Percentiles rank a stretch among this genome's conserved stretches.
These are phyloP conservation scores for Rhodotorula diobovata DNA, from an alignment of 768 basidiomycete species.

Conservation along the genomic window DNA sequence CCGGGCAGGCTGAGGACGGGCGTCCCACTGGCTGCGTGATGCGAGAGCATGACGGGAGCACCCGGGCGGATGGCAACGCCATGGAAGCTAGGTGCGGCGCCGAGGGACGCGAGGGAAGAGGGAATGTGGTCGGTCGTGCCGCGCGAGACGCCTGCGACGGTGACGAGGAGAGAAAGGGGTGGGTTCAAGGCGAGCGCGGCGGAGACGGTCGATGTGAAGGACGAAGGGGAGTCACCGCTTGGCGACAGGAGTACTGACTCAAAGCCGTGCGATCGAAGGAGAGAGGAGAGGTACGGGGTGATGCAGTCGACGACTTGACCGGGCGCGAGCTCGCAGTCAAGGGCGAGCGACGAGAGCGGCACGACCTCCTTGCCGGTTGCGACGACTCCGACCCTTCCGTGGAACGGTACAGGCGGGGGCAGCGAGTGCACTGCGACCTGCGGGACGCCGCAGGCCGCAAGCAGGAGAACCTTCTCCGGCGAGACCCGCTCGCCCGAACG, in stretches of 20 bases:
- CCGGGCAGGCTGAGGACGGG: constrained; percentile 9
- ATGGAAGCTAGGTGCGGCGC: not conserved
- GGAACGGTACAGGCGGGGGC: not conserved
- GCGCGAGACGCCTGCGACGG: constrained; percentile 16
- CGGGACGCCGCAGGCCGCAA: not conserved
- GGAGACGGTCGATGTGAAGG: not conserved
- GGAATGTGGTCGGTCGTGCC: constrained; percentile 13
- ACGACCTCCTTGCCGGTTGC: constrained; percentile 10
- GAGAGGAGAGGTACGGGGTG: constrained; percentile 1
- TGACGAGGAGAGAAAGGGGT: constrained; percentile 2
- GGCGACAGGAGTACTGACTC: constrained; percentile 1
- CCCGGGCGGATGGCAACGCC: constrained; percentile 9
- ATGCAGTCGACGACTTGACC: constrained; percentile 17
- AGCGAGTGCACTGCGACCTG: not conserved
- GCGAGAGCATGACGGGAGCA: constrained; percentile 5
- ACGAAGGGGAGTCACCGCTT: constrained; percentile 1
- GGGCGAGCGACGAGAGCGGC: not conserved
- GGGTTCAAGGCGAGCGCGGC: not conserved
- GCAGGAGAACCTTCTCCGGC: constrained; percentile 9
- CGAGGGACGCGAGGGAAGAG: not conserved
- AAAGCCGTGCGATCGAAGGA: not conserved
- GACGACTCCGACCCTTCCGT: not conserved
- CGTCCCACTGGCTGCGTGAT: not conserved
- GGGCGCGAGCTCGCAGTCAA: not conserved
- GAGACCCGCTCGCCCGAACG: not conserved